These are phyloP conservation scores for Sequoiadendron giganteum DNA, from an alignment of 75 land plant genomes.

Conservation along the genomic window DNA sequence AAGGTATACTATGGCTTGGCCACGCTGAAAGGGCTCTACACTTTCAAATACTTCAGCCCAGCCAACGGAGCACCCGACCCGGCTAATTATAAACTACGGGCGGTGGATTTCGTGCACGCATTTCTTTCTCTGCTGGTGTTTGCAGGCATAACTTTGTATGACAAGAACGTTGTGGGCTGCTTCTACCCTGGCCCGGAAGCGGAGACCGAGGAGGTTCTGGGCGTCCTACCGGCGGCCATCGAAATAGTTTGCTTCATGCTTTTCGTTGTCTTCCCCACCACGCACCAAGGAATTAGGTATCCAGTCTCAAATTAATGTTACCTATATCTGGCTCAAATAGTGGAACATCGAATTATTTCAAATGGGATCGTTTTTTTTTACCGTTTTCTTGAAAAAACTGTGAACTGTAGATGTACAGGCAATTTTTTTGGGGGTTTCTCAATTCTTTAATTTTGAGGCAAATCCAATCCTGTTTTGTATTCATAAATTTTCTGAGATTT, in stretches of 20 bases:
- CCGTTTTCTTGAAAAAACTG: too few relatives aligned
- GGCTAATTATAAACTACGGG: not conserved
- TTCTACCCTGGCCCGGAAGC: conserved; percentile 48
- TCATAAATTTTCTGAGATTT: too few relatives aligned
- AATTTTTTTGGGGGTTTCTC: too few relatives aligned
- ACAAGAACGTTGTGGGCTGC: conserved; percentile 52
- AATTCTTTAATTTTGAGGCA: too few relatives aligned
- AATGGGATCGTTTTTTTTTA: too few relatives aligned
- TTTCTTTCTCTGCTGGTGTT: conserved; percentile 57
- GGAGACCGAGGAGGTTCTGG: conserved; percentile 39
- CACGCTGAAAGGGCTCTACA: conserved; percentile 54
- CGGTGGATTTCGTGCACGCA: conserved; percentile 16
- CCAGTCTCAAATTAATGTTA: conserved; percentile 17
- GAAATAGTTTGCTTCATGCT: conserved; percentile 54
- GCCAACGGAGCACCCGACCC: not conserved
- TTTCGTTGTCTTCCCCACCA: conserved; percentile 63
- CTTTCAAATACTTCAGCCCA: conserved; percentile 15
- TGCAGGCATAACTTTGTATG: conserved; percentile 49
- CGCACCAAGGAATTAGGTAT: conserved; percentile 67
- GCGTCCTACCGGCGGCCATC: conserved; percentile 45
- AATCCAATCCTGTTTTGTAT: too few relatives aligned
- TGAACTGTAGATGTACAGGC: too few relatives aligned
- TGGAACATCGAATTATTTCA: too few relatives aligned
- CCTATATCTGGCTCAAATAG: not conserved
- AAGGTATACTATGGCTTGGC: conserved; percentile 57